Base-by-base conservation (phyloP, 305 asterid genomes). In the Solanum hybrid region DNA sequence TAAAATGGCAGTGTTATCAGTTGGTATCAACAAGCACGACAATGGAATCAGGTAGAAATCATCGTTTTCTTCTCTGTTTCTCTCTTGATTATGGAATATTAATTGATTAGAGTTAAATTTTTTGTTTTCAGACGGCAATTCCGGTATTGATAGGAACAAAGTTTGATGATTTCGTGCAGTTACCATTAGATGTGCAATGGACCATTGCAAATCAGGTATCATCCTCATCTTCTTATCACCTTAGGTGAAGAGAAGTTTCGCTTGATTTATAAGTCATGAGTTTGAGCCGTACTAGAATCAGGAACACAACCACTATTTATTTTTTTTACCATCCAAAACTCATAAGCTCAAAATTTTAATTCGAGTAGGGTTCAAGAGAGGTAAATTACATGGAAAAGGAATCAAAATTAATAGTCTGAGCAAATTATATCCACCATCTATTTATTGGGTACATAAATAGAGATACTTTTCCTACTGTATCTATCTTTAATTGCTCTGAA, bases 61-160 rank as follows among this genome's bases (percentile, higher is more conserved):
- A 71, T 4, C 78, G 34, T 14, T 5, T 5, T n/a, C 0, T 37
- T 36, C 38, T 26, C 12, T 32, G 42, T 75, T 89, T 75, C 34
- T 60, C 31, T 34, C 29, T 32, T 85, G 72, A 71, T n/a, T 42
- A 64, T 64, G 26, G 35, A 38, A 6, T 37, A 17, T 24, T 16
- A 31, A 24, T 13, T 38, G 5, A 40, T 24, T 32, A 7, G 36
- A 80, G 12, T 37, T 38, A 14, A 27, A 1, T 32, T 84, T 87
- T 90, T 32, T 78, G 10, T 34, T 88, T 86, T 92, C 95, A 96
- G 98, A 94, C 91, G 38, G 98, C 98, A 87, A 94, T 97, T 89
- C 97, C 98, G 73, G 96, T 97, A 36, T 27, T 97, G 75, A 92
- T 97, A 69, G 99, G 99, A 90, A 96, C 99, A 79, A 96, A 96